phyloP scores from a whole-genome alignment of 257 asterid genomes.

The Solanum habrochaites region DNA sequence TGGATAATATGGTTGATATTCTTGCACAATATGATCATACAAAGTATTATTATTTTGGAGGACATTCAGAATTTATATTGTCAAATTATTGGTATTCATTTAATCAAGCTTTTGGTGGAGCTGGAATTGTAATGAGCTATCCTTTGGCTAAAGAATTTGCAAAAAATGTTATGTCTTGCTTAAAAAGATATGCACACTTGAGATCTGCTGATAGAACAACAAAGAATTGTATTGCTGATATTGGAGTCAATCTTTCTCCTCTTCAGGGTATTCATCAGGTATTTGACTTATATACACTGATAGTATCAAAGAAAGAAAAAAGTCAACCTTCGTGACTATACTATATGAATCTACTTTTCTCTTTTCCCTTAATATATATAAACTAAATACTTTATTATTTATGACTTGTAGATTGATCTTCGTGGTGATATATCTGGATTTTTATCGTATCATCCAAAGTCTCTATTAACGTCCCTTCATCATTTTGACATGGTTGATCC shows the following conservation, averaged over 20 bases:
- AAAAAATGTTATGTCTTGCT: constrained; percentile 4
- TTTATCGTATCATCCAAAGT: constrained; percentile 47
- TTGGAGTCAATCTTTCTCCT: constrained; percentile 20
- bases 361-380: not conserved
- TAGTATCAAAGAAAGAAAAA: not conserved
- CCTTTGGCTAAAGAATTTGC: constrained; percentile 18
- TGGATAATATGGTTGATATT: constrained; percentile 14
- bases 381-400: not conserved
- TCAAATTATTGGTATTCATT: constrained; percentile 8
- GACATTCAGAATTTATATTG: constrained; percentile 10
- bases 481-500: constrained; percentile 48
- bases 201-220: constrained; percentile 10
- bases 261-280: constrained; percentile 27
- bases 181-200: constrained; percentile 8
- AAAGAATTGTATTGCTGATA: constrained; percentile 12
- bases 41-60: constrained; percentile 12
- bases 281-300: not conserved
- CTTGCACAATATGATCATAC: constrained; percentile 19
- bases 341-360: not conserved
- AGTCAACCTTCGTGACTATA: not conserved
- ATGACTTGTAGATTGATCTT: constrained; percentile 34
- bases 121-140: constrained; percentile 19
- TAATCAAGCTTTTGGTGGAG: constrained; percentile 23
- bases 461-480: constrained; percentile 42
- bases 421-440: constrained; percentile 54